phyloP scores from a whole-genome alignment of 345 rosid species.

The Hevea brasiliensis region DNA sequence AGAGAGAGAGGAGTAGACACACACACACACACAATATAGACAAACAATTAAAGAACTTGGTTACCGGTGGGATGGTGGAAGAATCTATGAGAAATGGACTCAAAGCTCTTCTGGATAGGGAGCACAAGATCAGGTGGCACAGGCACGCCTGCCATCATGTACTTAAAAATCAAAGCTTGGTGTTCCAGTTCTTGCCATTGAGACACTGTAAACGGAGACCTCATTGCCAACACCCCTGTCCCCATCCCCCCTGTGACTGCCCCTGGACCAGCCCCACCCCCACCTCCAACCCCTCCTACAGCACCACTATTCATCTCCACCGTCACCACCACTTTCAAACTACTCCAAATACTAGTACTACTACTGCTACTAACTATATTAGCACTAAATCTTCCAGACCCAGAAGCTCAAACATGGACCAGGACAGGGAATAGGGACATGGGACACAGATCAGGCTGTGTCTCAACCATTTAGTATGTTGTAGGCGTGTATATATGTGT shows the following conservation, averaged over 20 bases:
- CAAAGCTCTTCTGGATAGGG: slow-evolving; percentile 53
- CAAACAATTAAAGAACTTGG: background rate
- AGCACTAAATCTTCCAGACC: background rate
- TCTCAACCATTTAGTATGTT: slow-evolving; percentile 24
- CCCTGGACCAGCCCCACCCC: slow-evolving; percentile 10
- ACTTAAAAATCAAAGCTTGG: slow-evolving; percentile 61
- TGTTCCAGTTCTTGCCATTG: slow-evolving; percentile 66
- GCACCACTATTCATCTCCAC: slow-evolving; percentile 32
- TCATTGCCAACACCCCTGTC: slow-evolving; percentile 34
- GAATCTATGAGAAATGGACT: slow-evolving; percentile 50
- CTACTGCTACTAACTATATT: background rate
- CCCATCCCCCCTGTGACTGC: slow-evolving; percentile 18
- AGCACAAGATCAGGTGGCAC: slow-evolving; percentile 58
- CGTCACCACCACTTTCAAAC: slow-evolving; percentile 6
- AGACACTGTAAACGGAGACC: slow-evolving; percentile 53
- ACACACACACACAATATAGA: too few species aligned
- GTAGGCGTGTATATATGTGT: slow-evolving; percentile 2
- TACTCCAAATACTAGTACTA: background rate
- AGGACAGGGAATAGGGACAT: slow-evolving; percentile 23
- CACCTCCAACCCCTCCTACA: slow-evolving; percentile 16
- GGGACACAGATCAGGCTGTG: slow-evolving; percentile 41
- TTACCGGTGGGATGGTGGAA: slow-evolving; percentile 52
- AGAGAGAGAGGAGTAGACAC: background rate
- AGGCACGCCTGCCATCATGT: slow-evolving; percentile 58
- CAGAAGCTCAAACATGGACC: slow-evolving; percentile 24